Base-by-base conservation (phyloP, 768 basidiomycete species). In the Russula foetens region DNA sequence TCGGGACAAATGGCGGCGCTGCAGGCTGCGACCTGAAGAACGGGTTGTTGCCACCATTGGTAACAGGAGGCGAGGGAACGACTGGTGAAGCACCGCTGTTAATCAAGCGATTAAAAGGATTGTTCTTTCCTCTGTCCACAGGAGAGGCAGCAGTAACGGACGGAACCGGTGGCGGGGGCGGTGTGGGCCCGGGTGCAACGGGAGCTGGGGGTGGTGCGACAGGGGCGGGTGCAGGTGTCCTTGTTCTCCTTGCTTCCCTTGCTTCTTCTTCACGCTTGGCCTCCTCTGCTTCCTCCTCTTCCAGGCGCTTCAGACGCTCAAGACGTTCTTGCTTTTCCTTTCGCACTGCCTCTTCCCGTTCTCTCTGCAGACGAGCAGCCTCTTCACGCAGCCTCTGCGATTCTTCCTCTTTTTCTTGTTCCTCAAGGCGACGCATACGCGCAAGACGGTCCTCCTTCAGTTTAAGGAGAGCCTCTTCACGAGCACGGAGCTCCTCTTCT, bases 31-130 rank as follows among this genome's bases (percentile, higher is more conserved):
- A 43, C 54, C 79, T 79, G 74, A 84, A 84, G 76, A 87, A 97
- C 0, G 94, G 92, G 67, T 96, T 96, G 28, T 80, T 83, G 51
- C 77, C 75, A 46, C 78, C 82, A 9, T 75, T 78, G 41, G 73
- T 71, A 59, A 70, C 50, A 17, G 74, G 67, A 21, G 74, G 56
- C 0, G 74, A 59, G 17, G 78, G 66, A 1, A 79, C 62, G 38
- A 74, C 51, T 21, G 75, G 63, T 0, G 68, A 67, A 4, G 75
- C 73, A 12, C 76, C 79, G 51, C 80, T 78, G 59, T 80, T 79
- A 64, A 83, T 78, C 44, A 92, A 66, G 14, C 81, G 80, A 71
- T 82, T 88, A 71, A 95, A 95, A 0, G 92, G 92, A 71, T 94
- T 94, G 9, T 83, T 90, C 53, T 76, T 78, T 5, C 83, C 76